Conservation (phyloP, 129 eudicot species). For the Chrysanthemum seticuspe region DNA sequence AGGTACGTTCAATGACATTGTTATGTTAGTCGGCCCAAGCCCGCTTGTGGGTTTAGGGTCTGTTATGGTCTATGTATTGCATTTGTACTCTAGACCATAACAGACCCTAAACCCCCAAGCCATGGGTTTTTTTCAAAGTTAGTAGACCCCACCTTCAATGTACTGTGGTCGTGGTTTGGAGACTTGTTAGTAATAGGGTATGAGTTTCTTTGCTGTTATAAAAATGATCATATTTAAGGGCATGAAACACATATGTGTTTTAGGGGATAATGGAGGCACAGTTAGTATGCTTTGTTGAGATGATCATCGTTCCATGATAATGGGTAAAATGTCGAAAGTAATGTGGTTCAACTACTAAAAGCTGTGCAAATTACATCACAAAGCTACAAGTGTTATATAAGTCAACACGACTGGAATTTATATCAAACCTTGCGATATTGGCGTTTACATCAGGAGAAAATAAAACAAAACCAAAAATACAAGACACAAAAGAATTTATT, state of each 20-base stretch:
- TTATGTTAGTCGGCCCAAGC: not conserved
- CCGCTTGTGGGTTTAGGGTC: too few species aligned
- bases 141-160: too few species aligned
- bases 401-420: conserved; percentile 11
- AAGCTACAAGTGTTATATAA: conserved; percentile 13
- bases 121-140: too few species aligned
- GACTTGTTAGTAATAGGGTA: not conserved
- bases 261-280: not conserved
- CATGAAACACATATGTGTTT: not conserved
- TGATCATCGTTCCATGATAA: not conserved
- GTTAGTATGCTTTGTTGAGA: not conserved
- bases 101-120: too few species aligned
- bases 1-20: conserved; percentile 1
- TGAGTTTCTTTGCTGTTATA: not conserved
- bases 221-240: not conserved
- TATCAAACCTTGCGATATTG: conserved; percentile 8
- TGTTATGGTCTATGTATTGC: too few species aligned
- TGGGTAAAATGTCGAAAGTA: not conserved
- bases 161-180: too few species aligned
- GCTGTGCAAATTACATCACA: not conserved
- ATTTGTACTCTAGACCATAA: too few species aligned
- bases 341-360: conserved; percentile 1
- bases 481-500: conserved; percentile 14
- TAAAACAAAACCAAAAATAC: not conserved
- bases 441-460: conserved; percentile 2